Conservation (phyloP, 495 filamentous ascomycete genomes). For the Lindgomyces ingoldianus region DNA sequence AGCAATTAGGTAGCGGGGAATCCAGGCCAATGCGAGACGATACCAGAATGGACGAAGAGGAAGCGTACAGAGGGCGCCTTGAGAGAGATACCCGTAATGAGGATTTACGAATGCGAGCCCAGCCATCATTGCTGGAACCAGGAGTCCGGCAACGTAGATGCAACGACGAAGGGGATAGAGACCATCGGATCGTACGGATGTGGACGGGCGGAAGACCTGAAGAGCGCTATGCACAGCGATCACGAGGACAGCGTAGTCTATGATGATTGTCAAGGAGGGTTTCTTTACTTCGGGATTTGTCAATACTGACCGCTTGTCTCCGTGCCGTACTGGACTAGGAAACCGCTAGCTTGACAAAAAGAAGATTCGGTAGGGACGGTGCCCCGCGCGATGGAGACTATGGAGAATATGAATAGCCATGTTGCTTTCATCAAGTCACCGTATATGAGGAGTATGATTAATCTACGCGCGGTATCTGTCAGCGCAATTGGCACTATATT, state of each 20-base stretch:
- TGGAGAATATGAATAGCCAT: constrained; percentile 64
- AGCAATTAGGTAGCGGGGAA: constrained; percentile 70
- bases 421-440: constrained; percentile 68
- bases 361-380: constrained; percentile 51
- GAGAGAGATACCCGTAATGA: constrained; percentile 55
- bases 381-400: constrained; percentile 52
- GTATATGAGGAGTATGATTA: constrained; percentile 61
- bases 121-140: constrained; percentile 60
- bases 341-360: constrained; percentile 70
- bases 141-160: constrained; percentile 57
- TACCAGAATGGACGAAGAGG: constrained; percentile 63
- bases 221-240: constrained; percentile 71
- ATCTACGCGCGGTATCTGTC: neutral
- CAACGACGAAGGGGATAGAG: constrained; percentile 63
- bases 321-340: constrained; percentile 62
- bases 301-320: constrained; percentile 60
- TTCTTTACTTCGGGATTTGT: neutral
- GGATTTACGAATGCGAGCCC: constrained; percentile 64
- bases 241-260: constrained; percentile 67
- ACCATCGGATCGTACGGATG: constrained; percentile 51
- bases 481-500: neutral
- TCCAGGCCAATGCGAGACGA: constrained; percentile 66
- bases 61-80: constrained; percentile 67
- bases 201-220: constrained; percentile 62
- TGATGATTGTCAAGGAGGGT: neutral